A percentile compares a stretch with the other conserved stretches of the same genome.
Conservation (phyloP, 179 eudicot genomes). For the Actinidia arguta region DNA sequence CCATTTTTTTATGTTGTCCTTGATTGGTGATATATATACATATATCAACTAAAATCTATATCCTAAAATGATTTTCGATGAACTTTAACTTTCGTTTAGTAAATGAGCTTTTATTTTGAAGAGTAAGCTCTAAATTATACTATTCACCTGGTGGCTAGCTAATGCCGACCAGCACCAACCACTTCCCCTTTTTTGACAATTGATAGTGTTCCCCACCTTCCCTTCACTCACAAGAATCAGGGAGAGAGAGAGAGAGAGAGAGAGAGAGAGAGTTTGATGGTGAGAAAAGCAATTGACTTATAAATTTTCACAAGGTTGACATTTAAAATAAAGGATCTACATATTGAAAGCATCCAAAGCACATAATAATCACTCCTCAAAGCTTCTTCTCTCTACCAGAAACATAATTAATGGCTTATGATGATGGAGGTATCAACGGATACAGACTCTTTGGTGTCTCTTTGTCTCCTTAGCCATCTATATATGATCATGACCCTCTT, state of each 20-base stretch:
- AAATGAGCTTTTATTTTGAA: too few species aligned
- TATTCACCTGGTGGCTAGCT: too few species aligned
- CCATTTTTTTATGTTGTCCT: too few species aligned
- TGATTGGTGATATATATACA: too few species aligned
- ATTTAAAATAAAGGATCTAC: slow-evolving; percentile 21
- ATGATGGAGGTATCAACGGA: slow-evolving; percentile 25
- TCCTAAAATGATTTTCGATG: too few species aligned
- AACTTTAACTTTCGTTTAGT: too few species aligned
- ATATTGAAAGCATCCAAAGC: slow-evolving; percentile 30
- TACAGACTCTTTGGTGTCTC: slow-evolving; percentile 29
- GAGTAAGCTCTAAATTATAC: too few species aligned
- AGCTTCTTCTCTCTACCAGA: neutral
- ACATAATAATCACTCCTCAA: neutral
- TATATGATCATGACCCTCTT: slow-evolving; percentile 1
- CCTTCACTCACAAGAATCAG: slow-evolving; percentile 39
- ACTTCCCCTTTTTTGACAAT: slow-evolving; percentile 18
- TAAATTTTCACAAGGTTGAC: slow-evolving; percentile 41
- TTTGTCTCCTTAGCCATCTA: slow-evolving; percentile 35
- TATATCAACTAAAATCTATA: too few species aligned
- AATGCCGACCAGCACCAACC: too few species aligned
- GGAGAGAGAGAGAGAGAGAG: slow-evolving; percentile 8
- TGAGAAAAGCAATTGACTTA: slow-evolving; percentile 35
- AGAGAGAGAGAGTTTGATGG: slow-evolving; percentile 13
- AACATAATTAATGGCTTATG: slow-evolving; percentile 21
- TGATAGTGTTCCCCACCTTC: slow-evolving; percentile 36